Conservation (phyloP, 2,329 filamentous ascomycete genomes). For the Berkeleyomyces basicola region DNA sequence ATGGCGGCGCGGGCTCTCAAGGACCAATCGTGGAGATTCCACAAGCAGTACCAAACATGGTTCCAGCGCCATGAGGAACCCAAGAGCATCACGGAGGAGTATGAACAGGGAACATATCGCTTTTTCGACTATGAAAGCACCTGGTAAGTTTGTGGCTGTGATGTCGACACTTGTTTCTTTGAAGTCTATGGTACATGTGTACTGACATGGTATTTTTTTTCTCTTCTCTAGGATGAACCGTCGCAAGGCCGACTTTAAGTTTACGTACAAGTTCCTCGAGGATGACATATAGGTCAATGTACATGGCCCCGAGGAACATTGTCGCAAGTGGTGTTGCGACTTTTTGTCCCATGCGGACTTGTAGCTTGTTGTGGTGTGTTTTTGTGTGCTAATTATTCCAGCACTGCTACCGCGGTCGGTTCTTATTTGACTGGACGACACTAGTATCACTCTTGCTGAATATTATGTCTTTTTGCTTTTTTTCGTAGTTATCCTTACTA, state of each 20-base stretch:
- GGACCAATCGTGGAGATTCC: conserved; percentile 95
- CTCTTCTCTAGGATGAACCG: conserved; percentile 76
- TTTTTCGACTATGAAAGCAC: conserved; percentile 99
- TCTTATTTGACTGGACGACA: not conserved
- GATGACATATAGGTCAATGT: conserved; percentile 50
- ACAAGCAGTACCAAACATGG: conserved; percentile 99
- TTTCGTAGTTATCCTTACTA: too few relatives aligned
- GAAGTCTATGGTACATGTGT: conserved; percentile 13
- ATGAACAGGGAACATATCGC: conserved; percentile 94
- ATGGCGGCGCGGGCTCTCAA: conserved; percentile 93
- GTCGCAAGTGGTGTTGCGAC: not conserved
- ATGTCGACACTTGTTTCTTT: not conserved
- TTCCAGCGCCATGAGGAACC: conserved; percentile 97
- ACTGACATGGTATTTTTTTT: not conserved
- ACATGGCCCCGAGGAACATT: not conserved
- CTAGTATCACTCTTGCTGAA: not conserved
- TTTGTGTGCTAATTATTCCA: not conserved
- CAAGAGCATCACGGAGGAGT: conserved; percentile 96
- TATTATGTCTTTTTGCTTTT: not conserved
- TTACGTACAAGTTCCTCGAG: conserved; percentile 93
- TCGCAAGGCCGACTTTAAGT: conserved; percentile 93
- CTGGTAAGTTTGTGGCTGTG: conserved; percentile 46
- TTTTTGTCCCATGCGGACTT: not conserved
- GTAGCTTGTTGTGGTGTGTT: not conserved
- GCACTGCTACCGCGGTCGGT: not conserved